phyloP scores from a whole-genome alignment of 2,329 filamentous ascomycete species.

The Cladorrhinum sp. region DNA sequence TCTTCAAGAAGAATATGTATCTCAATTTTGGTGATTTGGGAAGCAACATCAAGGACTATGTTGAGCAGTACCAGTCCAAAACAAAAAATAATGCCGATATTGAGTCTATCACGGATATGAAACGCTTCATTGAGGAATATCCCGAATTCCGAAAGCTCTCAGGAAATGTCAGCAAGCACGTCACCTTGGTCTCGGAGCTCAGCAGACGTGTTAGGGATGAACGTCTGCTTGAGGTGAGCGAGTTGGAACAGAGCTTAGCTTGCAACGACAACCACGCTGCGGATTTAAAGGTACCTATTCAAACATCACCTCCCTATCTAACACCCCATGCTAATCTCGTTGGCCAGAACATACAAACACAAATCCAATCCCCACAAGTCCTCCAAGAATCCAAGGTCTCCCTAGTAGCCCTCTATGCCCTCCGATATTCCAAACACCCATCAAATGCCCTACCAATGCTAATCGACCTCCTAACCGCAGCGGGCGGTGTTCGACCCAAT shows the following conservation, averaged over 20 bases:
- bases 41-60: slow-evolving; percentile 96
- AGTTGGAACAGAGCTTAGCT: slow-evolving; percentile 92
- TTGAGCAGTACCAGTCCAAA: slow-evolving; percentile 95
- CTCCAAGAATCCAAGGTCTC: slow-evolving; percentile 80
- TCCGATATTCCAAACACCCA: slow-evolving; percentile 85
- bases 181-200: slow-evolving; percentile 90
- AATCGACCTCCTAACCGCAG: slow-evolving; percentile 79
- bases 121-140: slow-evolving; percentile 97
- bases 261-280: slow-evolving; percentile 93
- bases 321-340: not conserved
- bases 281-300: slow-evolving; percentile 74
- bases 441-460: slow-evolving; percentile 81
- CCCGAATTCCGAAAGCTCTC: slow-evolving; percentile 96
- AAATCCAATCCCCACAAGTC: slow-evolving; percentile 78
- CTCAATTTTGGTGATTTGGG: slow-evolving; percentile 95
- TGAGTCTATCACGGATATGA: slow-evolving; percentile 98
- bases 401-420: slow-evolving; percentile 87
- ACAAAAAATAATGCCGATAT: slow-evolving; percentile 96
- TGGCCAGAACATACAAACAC: slow-evolving; percentile 70
- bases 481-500: slow-evolving; percentile 73
- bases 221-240: slow-evolving; percentile 89
- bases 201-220: slow-evolving; percentile 84
- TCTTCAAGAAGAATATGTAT: slow-evolving; percentile 99
- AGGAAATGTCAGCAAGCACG: slow-evolving; percentile 97
- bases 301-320: not conserved